Percentiles rank a stretch among this genome's conserved stretches.
These are phyloP conservation scores for Penicillium sp. DNA, from an alignment of 2,329 filamentous ascomycete genomes.

Conservation along the genomic window DNA sequence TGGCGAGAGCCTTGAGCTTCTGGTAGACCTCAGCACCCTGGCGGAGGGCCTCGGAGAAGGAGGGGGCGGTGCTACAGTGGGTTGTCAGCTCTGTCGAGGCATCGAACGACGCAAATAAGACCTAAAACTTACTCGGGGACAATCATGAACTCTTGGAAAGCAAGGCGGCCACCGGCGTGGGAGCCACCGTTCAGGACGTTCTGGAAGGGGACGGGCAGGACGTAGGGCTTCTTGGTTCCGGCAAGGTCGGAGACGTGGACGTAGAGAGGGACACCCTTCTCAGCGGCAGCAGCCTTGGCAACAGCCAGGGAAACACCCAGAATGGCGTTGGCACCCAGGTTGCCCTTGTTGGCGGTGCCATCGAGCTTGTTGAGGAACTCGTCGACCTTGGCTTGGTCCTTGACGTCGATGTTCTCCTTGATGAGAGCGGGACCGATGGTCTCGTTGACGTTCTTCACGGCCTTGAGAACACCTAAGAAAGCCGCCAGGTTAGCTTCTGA, in stretches of 20 bases:
- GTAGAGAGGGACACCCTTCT: conserved; percentile 85
- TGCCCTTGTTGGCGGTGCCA: conserved; percentile 80
- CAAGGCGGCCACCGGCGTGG: conserved; percentile 92
- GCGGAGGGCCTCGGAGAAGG: conserved; percentile 93
- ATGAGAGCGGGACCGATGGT: conserved; percentile 77
- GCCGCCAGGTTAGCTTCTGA: not conserved
- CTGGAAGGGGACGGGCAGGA: conserved; percentile 88
- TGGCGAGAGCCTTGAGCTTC: conserved; percentile 90
- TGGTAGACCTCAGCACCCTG: conserved; percentile 98
- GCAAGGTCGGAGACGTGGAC: conserved; percentile 83
- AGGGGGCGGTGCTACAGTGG: conserved; percentile 65
- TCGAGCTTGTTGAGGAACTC: conserved; percentile 82
- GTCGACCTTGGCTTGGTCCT: conserved; percentile 81
- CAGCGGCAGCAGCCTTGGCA: conserved; percentile 84
- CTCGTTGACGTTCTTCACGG: conserved; percentile 81
- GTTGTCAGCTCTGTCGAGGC: not conserved
- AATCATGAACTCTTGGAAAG: conserved; percentile 97
- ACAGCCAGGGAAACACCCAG: conserved; percentile 79
- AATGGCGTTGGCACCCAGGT: conserved; percentile 84
- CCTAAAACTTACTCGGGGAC: conserved; percentile 67
- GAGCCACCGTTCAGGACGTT: conserved; percentile 93
- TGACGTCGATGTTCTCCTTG: conserved; percentile 77
- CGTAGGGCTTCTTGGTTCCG: conserved; percentile 87
- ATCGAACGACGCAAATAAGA: not conserved
- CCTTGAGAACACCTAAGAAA: conserved; percentile 64